A percentile compares a stretch with the other conserved stretches of the same genome.
phyloP scores from a whole-genome alignment of 306 rosid species.

The Quillaja saponaria region DNA sequence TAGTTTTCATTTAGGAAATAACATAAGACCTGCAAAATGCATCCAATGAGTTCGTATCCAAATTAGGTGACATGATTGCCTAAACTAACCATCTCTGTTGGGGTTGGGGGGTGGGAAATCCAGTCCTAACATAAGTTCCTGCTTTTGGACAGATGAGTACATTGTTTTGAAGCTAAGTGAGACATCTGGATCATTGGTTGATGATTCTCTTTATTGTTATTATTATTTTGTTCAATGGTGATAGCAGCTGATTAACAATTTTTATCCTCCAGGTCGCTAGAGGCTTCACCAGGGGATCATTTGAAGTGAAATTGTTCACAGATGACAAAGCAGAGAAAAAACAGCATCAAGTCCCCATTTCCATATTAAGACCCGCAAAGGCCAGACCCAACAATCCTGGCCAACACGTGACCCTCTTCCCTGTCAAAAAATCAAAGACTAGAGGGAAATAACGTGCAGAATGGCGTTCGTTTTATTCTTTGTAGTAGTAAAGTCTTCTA shows the following conservation, averaged over 20 bases:
- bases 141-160: conserved; percentile 23
- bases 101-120: too few species aligned
- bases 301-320: conserved; percentile 66
- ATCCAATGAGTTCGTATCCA: not conserved
- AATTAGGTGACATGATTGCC: not conserved
- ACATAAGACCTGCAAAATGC: too few species aligned
- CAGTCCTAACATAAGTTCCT: too few species aligned
- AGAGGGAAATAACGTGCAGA: conserved; percentile 46
- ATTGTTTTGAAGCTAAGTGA: conserved; percentile 3
- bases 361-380: conserved; percentile 60
- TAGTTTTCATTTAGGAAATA: conserved; percentile 15
- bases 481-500: too few species aligned
- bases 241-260: conserved; percentile 26
- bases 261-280: conserved; percentile 74
- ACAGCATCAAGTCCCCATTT: conserved; percentile 53
- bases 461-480: not conserved
- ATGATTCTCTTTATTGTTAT: not conserved
- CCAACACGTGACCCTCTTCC: conserved; percentile 60
- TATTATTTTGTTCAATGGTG: conserved; percentile 14
- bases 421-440: conserved; percentile 67
- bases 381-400: conserved; percentile 41
- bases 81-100: too few species aligned
- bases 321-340: conserved; percentile 57
- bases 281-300: conserved; percentile 84
- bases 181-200: conserved; percentile 7